Evolutionary conservation across 148 eudicot genomes (phyloP), one percentile per base, ranked within the genome.

Genomic region (Nyssa sinensis): DNA sequence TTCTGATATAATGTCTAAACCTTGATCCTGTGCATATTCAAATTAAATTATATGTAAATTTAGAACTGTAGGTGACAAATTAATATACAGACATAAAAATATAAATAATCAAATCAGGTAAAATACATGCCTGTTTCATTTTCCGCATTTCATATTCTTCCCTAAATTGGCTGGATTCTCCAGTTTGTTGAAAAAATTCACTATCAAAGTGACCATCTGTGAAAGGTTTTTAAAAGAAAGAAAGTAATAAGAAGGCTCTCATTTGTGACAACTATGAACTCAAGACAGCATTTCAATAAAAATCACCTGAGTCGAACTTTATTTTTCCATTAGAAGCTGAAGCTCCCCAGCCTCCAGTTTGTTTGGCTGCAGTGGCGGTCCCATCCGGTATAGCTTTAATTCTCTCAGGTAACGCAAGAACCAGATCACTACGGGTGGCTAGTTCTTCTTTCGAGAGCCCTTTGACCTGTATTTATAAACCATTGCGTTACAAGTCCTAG

Each of bases 111-210:
- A 17, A 2, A 62, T 37, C 62, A 7, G 29, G 32, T 32, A 24
- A 17, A 8, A 2, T 59, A 65, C 83, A 71, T 79, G 84, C 98
- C 98, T 94, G 98, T 77, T 81, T 91, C 58, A 92, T 75, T 86
- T 89, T 94, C 72, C 94, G 85, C 98, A 94, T 92, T 83, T 94
- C 98, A n/a, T 88, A 90, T 81, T 92, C 98, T 61, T 84, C 83
- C 81, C 84, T 90, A 70, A 88, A 94, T 51, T 89, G 92, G 79
- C 91, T 90, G 19, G 98, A 88, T 78, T 94, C 89, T 68, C 90
- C 94, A 72, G 87, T 78, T 57, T 90, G 88, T 81, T 90, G 90
- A 30, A 94, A 86, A 72, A 86, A 94, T 51, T 86, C 97, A 47
- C 75, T 77, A 53, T 91, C 97, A 62, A n/a, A 82, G 51, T 79